These are phyloP conservation scores for Fusarium sp. DNA, from an alignment of 2,329 filamentous ascomycete species.

Conservation along the genomic window DNA sequence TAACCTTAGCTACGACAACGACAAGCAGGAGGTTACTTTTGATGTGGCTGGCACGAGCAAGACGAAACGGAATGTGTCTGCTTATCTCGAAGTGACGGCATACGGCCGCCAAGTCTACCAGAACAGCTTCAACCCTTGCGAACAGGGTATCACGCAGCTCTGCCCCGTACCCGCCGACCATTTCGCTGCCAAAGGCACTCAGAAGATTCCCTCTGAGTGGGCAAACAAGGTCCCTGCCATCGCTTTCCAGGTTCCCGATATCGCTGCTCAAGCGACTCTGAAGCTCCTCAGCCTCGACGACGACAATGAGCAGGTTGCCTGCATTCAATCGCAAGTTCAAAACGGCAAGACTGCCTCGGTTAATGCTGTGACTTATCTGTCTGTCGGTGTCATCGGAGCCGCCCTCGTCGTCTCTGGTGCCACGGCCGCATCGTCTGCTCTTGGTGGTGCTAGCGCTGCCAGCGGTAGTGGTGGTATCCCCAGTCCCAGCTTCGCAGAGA, in stretches of 20 bases:
- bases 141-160: conserved; percentile 69
- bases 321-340: conserved; percentile 78
- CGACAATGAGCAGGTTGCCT: conserved; percentile 70
- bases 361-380: conserved; percentile 80
- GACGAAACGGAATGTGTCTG: conserved; percentile 80
- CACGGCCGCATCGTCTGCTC: conserved; percentile 69
- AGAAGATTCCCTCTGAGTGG: conserved; percentile 74
- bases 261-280: conserved; percentile 84
- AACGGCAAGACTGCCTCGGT: conserved; percentile 86
- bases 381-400: conserved; percentile 83
- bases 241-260: conserved; percentile 88
- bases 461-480: conserved; percentile 67
- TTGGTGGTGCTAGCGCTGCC: conserved; percentile 62
- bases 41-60: conserved; percentile 80
- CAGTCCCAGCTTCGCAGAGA: conserved; percentile 85
- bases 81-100: conserved; percentile 76
- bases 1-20: conserved; percentile 80
- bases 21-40: conserved; percentile 76
- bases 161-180: conserved; percentile 82
- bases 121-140: conserved; percentile 85
- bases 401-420: conserved; percentile 77
- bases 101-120: conserved; percentile 84
- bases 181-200: conserved; percentile 76
- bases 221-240: conserved; percentile 82
- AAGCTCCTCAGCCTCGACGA: conserved; percentile 70